Evolutionary conservation across 2,329 filamentous ascomycete genomes (phyloP), one percentile per base, ranked within the genome.

Genomic region (Talaromyces sp.): DNA sequence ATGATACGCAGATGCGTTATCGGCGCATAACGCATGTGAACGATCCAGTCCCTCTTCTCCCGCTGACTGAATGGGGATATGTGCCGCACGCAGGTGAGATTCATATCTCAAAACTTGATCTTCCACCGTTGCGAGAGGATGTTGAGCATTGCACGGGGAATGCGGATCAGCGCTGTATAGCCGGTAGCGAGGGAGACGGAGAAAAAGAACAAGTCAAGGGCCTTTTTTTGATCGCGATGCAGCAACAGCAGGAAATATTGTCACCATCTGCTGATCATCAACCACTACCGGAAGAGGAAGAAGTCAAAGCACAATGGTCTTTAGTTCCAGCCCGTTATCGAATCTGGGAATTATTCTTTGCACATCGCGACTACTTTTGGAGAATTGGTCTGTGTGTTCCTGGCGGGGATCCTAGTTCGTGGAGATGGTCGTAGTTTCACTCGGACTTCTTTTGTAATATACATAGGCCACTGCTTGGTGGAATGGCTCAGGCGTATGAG

Each of bases 321-420:
- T 48, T 69, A 59, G 64, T 73, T 66, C 64, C 81, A 77, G n/a
- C 76, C 76, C 75, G 84, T 75, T 93, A 84, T 69, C 90, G 89
- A 74, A 83, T 96, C n/a, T 96, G 93, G 92, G 87, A 96, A 76
- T 79, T 97, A 7, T 88, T 98, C 72, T 96, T 96, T 75, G 90
- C 93, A 1, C 95, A 99, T 77, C 82, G 95, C 42, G 95, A 99
- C 78, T 99, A 99, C 76, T 98, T 99, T 77, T 96, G 92, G 91
- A 84, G 95, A 62, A 76, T 99, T 60, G 95, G 95, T 0, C 79
- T 98, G 35, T 99, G 95, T 77, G 81, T 97, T 1, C 93, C 93
- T 0, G 89, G 89, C 12, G 90, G 90, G 14, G 73, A 76, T 66
- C 72, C 71, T 11, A 72, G 69, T 39, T 63, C 61, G 28, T 65